Conservation (phyloP, 371 early-diverging fungal species). For the Phascolomyces articulosus region DNA sequence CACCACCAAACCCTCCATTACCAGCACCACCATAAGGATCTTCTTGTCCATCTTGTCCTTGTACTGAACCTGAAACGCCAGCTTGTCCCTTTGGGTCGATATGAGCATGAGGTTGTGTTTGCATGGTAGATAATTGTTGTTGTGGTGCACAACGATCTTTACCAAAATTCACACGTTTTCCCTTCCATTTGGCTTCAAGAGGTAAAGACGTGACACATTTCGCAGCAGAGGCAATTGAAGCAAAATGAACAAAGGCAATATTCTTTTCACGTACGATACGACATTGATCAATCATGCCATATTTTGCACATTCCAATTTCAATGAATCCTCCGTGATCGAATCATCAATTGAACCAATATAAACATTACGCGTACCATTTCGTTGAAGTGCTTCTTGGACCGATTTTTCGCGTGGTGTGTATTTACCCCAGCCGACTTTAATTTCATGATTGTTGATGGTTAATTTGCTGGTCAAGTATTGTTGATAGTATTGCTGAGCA, state of each 20-base stretch:
- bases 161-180: constrained; percentile 70
- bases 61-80: not conserved
- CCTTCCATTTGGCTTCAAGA: constrained; percentile 51
- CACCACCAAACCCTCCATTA: too few relatives aligned
- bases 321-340: constrained; percentile 54
- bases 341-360: constrained; percentile 69
- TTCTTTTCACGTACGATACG: constrained; percentile 70
- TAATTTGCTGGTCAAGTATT: constrained; percentile 39
- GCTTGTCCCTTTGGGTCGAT: too few relatives aligned
- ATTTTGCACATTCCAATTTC: constrained; percentile 56
- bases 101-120: not conserved
- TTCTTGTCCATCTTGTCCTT: not conserved
- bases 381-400: constrained; percentile 58
- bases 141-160: constrained; percentile 69
- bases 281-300: constrained; percentile 75
- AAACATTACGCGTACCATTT: constrained; percentile 81
- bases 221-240: constrained; percentile 66
- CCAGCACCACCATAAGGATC: constrained; percentile 16
- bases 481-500: constrained; percentile 62
- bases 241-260: constrained; percentile 84
- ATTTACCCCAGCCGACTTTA: constrained; percentile 82
- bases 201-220: constrained; percentile 66
- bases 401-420: constrained; percentile 52
- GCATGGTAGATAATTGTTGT: not conserved
- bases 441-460: constrained; percentile 55